phyloP scores from a whole-genome alignment of 2,329 filamentous ascomycete species.

The Fusarium sp. region DNA sequence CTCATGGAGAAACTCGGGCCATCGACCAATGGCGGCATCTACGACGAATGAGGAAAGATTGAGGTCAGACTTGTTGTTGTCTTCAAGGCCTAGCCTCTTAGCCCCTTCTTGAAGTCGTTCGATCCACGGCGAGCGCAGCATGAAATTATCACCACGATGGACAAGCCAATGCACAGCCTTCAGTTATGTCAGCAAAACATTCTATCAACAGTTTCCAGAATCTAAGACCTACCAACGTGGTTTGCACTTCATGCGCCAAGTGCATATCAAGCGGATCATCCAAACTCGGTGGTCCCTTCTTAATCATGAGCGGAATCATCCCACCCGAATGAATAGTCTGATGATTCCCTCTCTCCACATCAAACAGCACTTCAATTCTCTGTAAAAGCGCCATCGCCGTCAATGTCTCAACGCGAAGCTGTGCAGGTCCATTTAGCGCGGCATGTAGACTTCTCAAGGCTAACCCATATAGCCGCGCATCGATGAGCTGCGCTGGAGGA shows the following conservation, averaged over 20 bases:
- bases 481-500: neutral
- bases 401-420: neutral
- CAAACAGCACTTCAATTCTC: neutral
- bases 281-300: neutral
- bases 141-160: neutral
- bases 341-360: neutral
- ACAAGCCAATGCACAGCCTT: neutral
- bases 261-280: neutral
- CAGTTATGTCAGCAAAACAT: neutral
- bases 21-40: neutral
- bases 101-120: neutral
- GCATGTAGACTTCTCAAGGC: neutral
- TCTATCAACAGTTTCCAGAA: neutral
- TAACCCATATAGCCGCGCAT: neutral
- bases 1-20: neutral
- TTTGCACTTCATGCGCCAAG: neutral
- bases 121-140: neutral
- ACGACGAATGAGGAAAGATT: neutral
- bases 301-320: neutral
- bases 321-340: neutral
- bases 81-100: neutral
- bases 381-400: neutral
- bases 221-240: neutral
- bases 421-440: neutral
- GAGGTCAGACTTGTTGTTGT: neutral